Percentiles rank a stretch among this genome's conserved stretches.
Conservation (phyloP, 805 yeast genomes). For the Hanseniaspora guilliermondii region DNA sequence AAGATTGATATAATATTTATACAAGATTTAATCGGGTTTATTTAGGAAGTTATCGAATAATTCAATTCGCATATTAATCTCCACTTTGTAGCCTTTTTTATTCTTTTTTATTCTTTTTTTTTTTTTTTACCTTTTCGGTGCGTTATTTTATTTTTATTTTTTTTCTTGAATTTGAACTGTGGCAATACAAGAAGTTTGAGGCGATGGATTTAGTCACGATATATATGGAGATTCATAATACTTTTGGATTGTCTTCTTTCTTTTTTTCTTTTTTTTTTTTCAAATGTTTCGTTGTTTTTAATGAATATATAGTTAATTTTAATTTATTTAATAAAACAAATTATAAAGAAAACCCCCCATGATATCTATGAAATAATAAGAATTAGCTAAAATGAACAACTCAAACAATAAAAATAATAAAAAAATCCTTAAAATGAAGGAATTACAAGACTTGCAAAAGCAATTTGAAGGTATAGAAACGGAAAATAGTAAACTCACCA, state of each 20-base stretch:
- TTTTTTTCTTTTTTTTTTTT: too few species aligned
- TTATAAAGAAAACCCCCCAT: too few species aligned
- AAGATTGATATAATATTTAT: too few species aligned
- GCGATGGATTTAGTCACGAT: too few species aligned
- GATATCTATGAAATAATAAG: not conserved
- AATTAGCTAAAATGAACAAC: not conserved
- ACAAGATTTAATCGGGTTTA: not conserved
- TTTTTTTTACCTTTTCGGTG: not conserved
- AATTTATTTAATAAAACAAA: too few species aligned
- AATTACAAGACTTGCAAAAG: constrained; percentile 18
- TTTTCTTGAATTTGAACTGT: not conserved
- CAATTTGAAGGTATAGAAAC: constrained; percentile 21
- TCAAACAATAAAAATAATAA: constrained; percentile 6
- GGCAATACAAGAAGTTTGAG: too few species aligned
- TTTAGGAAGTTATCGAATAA: not conserved
- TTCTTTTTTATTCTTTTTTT: not conserved
- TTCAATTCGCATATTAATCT: not conserved
- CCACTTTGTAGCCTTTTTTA: not conserved
- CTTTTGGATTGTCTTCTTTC: too few species aligned
- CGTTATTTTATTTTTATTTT: not conserved
- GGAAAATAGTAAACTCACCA: constrained; percentile 22
- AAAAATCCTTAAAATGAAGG: constrained; percentile 18
- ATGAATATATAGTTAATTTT: too few species aligned
- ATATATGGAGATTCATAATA: too few species aligned
- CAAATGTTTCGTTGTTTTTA: not conserved